Conservation (phyloP, 768 basidiomycete species). For the Serendipita sp. region DNA sequence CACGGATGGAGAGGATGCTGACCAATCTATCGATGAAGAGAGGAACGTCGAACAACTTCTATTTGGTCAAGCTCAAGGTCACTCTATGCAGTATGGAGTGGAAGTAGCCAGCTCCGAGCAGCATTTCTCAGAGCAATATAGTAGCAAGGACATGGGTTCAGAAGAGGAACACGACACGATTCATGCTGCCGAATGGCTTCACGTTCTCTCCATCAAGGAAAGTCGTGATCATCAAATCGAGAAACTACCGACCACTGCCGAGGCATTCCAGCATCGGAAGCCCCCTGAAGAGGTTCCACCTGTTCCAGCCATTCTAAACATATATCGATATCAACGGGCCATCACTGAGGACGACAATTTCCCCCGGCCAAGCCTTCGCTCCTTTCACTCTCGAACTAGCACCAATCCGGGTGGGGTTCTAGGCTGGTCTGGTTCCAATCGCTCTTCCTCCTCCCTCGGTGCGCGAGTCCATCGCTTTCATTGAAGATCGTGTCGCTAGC, state of each 20-base stretch:
- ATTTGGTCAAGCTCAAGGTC: neutral
- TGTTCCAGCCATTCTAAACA: neutral
- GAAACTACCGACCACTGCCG: neutral
- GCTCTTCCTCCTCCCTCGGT: too few relatives aligned
- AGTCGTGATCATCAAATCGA: neutral
- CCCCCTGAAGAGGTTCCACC: neutral
- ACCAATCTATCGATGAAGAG: neutral
- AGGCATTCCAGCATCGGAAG: neutral
- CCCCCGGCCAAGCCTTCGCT: neutral
- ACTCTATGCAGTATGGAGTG: neutral
- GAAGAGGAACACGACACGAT: neutral
- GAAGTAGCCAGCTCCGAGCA: neutral
- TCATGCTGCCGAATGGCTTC: neutral
- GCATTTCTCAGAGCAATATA: neutral
- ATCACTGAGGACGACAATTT: neutral
- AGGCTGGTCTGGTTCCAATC: too few relatives aligned
- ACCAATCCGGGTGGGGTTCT: too few relatives aligned
- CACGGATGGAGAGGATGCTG: too few relatives aligned
- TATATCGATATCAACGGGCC: neutral
- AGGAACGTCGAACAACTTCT: neutral
- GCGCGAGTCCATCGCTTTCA: too few relatives aligned
- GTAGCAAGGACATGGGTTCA: neutral
- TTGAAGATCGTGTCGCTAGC: too few relatives aligned
- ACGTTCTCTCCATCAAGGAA: neutral
- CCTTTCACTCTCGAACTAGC: neutral